Base-by-base conservation (phyloP, 1,284 basidiomycete genomes). In the Ustilago vetiveriae region DNA sequence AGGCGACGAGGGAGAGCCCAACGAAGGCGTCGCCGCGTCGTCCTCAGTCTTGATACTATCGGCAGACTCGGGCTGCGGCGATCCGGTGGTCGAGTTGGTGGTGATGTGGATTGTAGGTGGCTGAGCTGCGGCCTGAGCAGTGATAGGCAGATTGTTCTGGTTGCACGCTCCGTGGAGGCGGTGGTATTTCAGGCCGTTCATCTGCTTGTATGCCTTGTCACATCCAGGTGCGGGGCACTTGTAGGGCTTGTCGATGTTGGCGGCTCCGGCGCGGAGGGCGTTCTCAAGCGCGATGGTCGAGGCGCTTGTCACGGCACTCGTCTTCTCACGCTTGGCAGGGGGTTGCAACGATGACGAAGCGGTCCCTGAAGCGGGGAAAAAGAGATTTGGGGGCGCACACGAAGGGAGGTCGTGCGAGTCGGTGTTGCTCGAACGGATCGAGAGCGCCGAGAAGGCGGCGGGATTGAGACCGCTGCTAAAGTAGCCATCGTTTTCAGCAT, bases 191-290 rank as follows among this genome's bases (percentile, higher is more conserved):
- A 98, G 86, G 1, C 91, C 91, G 80, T 92, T 92, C 62, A 92
- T 93, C 84, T 98, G 95, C 86, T 98, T 98, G 87, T 98, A 98
- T 40, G 89, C 89, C 87, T 98, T 98, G 85, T 94, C 94, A 86
- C 95, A 98, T 54, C 96, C 95, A 0, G 92, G 90, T 75, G 95
- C 95, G 14, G 93, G 93, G 85, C 95, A 98, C 68, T 90, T 88
- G 89, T 95, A 98, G 0, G 95, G 95, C 83, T 97, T 97, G 70
- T 86, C 84, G 47, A 72, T 58, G 36, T 64, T 51, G 26, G 66
- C 53, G 29, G 51, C 62, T 13, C 49, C 51, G 27, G 67, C 63
- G n/a, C 51, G 50, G 17, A 56, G 46, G 7, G 48, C 65, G 27
- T 66, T 59, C 52, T 54, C 57, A 35, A 58, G 35, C 35, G 57